Conservation (phyloP, 1,284 basidiomycete genomes). For the Paramarasmius palmivorus region DNA sequence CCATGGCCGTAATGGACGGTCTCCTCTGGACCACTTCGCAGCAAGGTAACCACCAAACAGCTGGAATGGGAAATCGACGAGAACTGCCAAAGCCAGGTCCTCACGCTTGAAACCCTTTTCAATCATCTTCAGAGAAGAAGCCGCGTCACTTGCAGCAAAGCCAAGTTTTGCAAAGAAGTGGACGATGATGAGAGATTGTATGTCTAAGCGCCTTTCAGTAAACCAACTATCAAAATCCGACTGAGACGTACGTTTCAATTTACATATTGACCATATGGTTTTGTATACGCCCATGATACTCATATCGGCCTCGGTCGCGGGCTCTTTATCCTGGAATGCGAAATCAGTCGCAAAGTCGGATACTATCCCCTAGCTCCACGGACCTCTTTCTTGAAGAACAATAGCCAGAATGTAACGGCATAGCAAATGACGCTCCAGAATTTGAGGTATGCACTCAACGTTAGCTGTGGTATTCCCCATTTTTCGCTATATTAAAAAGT, state of each 20-base stretch:
- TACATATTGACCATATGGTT: conserved; percentile 93
- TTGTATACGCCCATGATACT: conserved; percentile 90
- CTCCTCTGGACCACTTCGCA: conserved; percentile 86
- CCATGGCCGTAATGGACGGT: conserved; percentile 83
- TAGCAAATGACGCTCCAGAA: conserved; percentile 88
- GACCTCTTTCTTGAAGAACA: conserved; percentile 89
- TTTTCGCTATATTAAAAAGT: conserved; percentile 48
- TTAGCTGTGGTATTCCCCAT: conserved; percentile 87
- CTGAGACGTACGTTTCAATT: conserved; percentile 78
- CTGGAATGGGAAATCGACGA: conserved; percentile 98
- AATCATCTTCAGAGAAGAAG: conserved; percentile 91
- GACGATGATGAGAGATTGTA: conserved; percentile 86
- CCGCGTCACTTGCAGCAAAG: conserved; percentile 94
- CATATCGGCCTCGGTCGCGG: conserved; percentile 79
- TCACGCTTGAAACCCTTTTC: conserved; percentile 96
- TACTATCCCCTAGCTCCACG: conserved; percentile 19
- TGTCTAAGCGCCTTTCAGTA: conserved; percentile 54
- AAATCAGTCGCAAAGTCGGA: background rate
- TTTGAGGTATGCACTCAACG: conserved; percentile 80
- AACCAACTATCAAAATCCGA: conserved; percentile 1
- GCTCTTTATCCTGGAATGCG: conserved; percentile 65
- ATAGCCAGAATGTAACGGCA: conserved; percentile 84
- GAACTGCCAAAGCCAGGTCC: conserved; percentile 91
- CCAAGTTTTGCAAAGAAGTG: conserved; percentile 95
- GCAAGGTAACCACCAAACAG: conserved; percentile 96